Evolutionary conservation across 352 stramenopile species (phyloP), one percentile per base, ranked within the genome.

Genomic region (Blastocystis hominis): DNA sequence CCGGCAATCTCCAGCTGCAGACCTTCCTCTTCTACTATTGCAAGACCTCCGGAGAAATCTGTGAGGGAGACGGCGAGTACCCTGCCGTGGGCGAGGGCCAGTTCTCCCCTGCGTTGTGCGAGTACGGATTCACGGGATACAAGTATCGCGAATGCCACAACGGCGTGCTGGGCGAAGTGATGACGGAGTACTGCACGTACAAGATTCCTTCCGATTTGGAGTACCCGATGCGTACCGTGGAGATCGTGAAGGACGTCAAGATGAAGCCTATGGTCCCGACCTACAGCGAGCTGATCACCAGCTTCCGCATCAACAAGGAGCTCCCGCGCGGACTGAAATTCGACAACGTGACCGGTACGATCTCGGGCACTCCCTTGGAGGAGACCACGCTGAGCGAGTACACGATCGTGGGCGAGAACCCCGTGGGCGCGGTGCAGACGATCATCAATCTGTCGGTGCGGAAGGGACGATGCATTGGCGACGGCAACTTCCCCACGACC

Each of bases 291-390:
- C 50, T 53, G 15, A 44, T 44, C 54, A 42, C 20, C 1, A 4
- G 6, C 20, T 24, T 24, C 72, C 24, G 53, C n/a, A 47, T 68
- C 4, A 53, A 34, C 30, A 38, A 24, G 1, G 34, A 47, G 13
- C 77, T 87, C 13, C 77, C 77, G 17, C 46, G 42, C 3, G 77
- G 77, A 3, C 63, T 87, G 13, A 76, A 3, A 20, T 1, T 87
- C 6, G 75, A 87, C 55, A 24, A 59, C 1, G 4, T 42, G n/a
- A 78, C 62, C 20, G 77, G 77, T 0, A 47, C 34, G n/a, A 87
- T 87, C 50, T 55, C 24, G 7, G 77, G 77, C 3, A 55, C n/a
- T 34, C 77, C 77, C 40, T 36, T 56, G 1, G 44, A 42, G 13
- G 50, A 24, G 34, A 17, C 42, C 30, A 56, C 77, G 2, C 6